A percentile compares a stretch with the other conserved stretches of the same genome.
Conservation (phyloP, 106 monocot species). For the Allium fistulosum region DNA sequence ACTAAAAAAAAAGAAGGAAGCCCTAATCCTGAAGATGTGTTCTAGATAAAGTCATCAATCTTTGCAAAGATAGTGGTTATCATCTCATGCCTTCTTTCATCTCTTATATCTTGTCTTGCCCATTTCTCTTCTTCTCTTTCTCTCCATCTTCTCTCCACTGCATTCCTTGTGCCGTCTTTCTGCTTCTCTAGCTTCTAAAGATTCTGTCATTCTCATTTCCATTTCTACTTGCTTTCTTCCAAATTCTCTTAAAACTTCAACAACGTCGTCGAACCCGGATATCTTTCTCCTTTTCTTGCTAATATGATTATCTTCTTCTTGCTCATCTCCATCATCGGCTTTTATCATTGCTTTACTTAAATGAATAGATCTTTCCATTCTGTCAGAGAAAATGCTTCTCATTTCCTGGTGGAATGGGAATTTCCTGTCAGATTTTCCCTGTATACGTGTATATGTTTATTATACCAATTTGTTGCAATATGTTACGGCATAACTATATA, state of each 20-base stretch:
- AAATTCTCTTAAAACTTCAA: conserved; percentile 44
- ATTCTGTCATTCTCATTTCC: conserved; percentile 45
- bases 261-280: conserved; percentile 17
- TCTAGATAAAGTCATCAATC: conserved; percentile 13
- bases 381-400: conserved; percentile 41
- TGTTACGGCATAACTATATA: no score
- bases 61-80: conserved; percentile 37
- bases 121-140: conserved; percentile 64
- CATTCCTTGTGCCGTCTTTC: no score
- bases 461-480: no score
- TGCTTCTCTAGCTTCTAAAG: conserved; percentile 48
- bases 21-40: neutral
- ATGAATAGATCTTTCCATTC: conserved; percentile 32
- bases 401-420: conserved; percentile 77
- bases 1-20: neutral
- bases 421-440: no score
- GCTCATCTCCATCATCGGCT: conserved; percentile 2
- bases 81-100: conserved; percentile 49
- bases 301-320: conserved; percentile 19
- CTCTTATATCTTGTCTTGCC: conserved; percentile 41
- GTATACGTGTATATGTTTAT: no score
- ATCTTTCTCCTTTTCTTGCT: neutral
- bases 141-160: conserved; percentile 60
- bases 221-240: conserved; percentile 49
- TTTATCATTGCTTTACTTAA: conserved; percentile 13